Evolutionary conservation across 2,329 filamentous ascomycete species (phyloP), one percentile per base, ranked within the genome.

Genomic region (Akanthomyces lecanii): DNA sequence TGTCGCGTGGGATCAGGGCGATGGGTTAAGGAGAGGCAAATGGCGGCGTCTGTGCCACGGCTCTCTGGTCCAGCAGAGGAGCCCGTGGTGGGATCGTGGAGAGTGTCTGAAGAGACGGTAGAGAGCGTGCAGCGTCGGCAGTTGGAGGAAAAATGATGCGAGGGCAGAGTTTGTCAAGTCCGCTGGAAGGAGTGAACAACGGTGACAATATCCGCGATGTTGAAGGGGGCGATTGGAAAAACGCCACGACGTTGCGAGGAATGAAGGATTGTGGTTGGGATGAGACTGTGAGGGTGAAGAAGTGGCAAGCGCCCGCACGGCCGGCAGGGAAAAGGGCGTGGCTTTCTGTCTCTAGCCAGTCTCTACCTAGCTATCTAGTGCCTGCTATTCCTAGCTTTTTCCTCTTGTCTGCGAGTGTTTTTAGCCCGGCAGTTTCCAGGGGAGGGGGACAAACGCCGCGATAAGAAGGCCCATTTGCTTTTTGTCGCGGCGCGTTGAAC

Each of bases 171-270:
- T 57, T 45, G 61, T 64, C 63, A 44, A 54, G 44, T 42, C 64
- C 62, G 62, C 56, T 65, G 63, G 64, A 69, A 45, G 40, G 52
- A 67, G 63, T 65, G 56, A 61, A 53, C 60, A 61, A 61, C 61
- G 48, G 40, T 38, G 14, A 44, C 42, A 14, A 16, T 30, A n/a
- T 40, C 21, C 1, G 23, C 42, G 36, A 51, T 11, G 40, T 4
- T 30, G 44, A 62, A 14, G 16, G 44, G 21, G 45, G 23, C 45
- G 45, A 48, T n/a, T 25, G 45, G 23, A 28, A 44, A 57, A 47
- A 57, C 54, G 40, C 40, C 28, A 36, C 44, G 12, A 55, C 14
- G 16, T 33, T 47, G 14, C 21, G 30, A 52, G 64, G 65, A 63
- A 65, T 65, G 65, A 53, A 54, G 28, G 50, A 56, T 52, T 56